These are phyloP conservation scores for Cladosporium austrohemisphaericum DNA, from an alignment of 2,329 filamentous ascomycete species.

Conservation along the genomic window DNA sequence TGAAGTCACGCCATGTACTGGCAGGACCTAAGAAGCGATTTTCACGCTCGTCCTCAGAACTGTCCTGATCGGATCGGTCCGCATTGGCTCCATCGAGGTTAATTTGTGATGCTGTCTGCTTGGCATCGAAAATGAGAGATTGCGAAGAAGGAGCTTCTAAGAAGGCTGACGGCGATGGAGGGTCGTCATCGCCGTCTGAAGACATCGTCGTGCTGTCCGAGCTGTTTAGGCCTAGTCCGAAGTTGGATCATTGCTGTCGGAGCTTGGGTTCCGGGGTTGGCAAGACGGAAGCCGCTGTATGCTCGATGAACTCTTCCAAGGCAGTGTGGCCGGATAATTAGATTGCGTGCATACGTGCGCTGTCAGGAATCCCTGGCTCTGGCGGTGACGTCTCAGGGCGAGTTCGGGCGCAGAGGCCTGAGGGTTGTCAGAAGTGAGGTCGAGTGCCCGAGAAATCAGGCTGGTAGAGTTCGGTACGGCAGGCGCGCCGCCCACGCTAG, in stretches of 20 bases:
- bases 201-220: constrained; percentile 20
- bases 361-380: neutral
- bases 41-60: constrained; percentile 24
- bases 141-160: constrained; percentile 8
- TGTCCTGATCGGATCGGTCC: neutral
- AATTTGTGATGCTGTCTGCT: neutral
- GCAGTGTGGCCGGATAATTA: too few relatives aligned
- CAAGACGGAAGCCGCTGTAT: neutral
- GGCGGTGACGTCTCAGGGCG: neutral
- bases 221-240: neutral
- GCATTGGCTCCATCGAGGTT: neutral
- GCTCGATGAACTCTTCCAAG: neutral
- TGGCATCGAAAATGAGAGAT: constrained; percentile 4
- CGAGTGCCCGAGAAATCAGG: too few relatives aligned
- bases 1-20: constrained; percentile 64
- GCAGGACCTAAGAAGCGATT: constrained; percentile 69
- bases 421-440: too few relatives aligned
- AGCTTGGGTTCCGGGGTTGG: neutral
- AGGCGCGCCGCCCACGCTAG: too few relatives aligned
- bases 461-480: too few relatives aligned
- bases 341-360: too few relatives aligned
- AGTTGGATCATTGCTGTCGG: constrained; percentile 9
- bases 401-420: too few relatives aligned
- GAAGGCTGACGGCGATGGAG: constrained; percentile 1
- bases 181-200: constrained; percentile 17